Base-by-base conservation (phyloP, 1,139 yeast species). In the Geotrichum fermentans region DNA sequence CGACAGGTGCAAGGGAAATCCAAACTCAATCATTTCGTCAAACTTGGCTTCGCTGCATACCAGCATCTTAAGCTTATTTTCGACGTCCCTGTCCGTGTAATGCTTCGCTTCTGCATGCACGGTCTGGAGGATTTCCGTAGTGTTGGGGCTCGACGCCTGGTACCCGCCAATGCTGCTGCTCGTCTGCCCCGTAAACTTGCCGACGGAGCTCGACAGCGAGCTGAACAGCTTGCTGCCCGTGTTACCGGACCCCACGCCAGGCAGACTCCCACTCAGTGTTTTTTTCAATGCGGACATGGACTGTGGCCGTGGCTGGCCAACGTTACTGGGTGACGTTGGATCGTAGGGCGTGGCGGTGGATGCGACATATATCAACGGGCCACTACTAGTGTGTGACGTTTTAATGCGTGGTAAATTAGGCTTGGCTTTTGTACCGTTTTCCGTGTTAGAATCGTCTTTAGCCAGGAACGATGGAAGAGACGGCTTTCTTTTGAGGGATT, bases 21-120 rank as follows among this genome's bases (percentile, higher is more conserved):
- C 66, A 30, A 55, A 52, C 48, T 62, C 65, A 20, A 61, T 43
- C 29, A 62, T 49, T 43, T 62, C 65, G 47, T 62, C 65, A 37
- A 62, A 62, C 36, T 50, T 54, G 28, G 39, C 30, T 16, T 54
- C 54, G 2, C 60, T 53, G 17, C 50, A 44, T 24, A 52, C 47
- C 30, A 62, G 55, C 40, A 61, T 52, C 17, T 53, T 46, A 21
- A 62, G 56, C 50, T 56, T 57, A 16, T 52, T 47, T 37, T 50
- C 54, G 30, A 60, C 54, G 11, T 58, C 61, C 14, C 45, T 45
- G 32, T 62, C 64, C 21, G 49, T 52, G 50, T 52, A 60, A 52
- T 54, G 60, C 37, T 32, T 32, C 13, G 30, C 44, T 10, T 20
- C 28, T 7, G 38, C 38, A 28, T 17, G 13, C 20, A 28, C 34